Percentiles rank a stretch among this genome's conserved stretches.
Evolutionary conservation across 192 early-diverging fungal genomes (phyloP).

Genomic region (Backusella tuberculispora): DNA sequence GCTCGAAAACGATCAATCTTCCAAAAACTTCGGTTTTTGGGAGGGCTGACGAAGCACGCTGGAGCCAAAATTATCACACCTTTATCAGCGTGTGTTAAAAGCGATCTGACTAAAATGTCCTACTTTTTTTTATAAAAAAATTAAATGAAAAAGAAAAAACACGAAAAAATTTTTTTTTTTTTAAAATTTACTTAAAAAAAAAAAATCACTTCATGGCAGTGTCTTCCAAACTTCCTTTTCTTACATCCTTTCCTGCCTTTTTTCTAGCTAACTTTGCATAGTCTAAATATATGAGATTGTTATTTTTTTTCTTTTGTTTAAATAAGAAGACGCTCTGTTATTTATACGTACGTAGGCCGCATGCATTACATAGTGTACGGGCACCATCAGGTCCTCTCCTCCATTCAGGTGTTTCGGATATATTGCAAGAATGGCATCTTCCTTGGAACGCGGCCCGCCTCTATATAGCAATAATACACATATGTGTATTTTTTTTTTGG

Average conservation of each 20-base stretch:
- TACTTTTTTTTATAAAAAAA: not conserved
- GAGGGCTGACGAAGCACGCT: constrained; percentile 12
- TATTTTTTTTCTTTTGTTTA: not conserved
- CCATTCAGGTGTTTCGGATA: constrained; percentile 91
- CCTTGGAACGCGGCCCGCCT: constrained; percentile 16
- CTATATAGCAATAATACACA: constrained; percentile 5
- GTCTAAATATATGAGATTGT: not conserved
- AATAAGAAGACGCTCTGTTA: not conserved
- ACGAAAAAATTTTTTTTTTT: not conserved
- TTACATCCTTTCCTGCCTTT: not conserved
- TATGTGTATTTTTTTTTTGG: not conserved
- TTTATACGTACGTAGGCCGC: constrained; percentile 77
- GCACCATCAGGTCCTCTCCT: constrained; percentile 91
- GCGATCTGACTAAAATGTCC: constrained; percentile 3
- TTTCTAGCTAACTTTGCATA: constrained; percentile 19
- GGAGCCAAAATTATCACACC: not conserved
- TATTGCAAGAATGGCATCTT: constrained; percentile 65
- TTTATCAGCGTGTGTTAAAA: constrained; percentile 13
- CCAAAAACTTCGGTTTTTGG: constrained; percentile 7
- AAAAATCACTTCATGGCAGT: constrained; percentile 14
- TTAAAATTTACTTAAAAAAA: not conserved
- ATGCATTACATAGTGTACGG: constrained; percentile 92
- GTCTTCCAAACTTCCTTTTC: constrained; percentile 2
- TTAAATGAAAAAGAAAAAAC: not conserved
- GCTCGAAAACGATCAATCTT: constrained; percentile 12